Evolutionary conservation across 2,329 filamentous ascomycete genomes (phyloP).

Genomic region (Xylaria arbuscula): DNA sequence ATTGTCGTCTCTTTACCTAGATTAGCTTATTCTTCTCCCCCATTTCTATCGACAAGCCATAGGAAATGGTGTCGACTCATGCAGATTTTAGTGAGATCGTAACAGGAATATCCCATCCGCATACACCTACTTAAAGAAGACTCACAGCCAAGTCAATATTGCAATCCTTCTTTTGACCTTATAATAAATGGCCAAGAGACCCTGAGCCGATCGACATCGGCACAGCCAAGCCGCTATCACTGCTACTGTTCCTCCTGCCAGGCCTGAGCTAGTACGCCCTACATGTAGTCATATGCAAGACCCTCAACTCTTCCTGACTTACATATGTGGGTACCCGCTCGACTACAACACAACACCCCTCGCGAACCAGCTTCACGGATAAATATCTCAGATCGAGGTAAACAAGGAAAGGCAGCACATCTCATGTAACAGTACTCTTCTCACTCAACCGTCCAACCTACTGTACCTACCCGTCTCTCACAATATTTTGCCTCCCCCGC

Average conservation of each 20-base stretch:
- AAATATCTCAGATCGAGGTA: neutral
- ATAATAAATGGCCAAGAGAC: no score
- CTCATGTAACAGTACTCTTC: neutral
- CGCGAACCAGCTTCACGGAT: neutral
- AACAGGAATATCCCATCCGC: neutral
- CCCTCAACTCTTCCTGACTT: constrained; percentile 1
- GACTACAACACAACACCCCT: neutral
- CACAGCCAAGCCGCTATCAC: constrained; percentile 5
- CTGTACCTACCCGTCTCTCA: neutral
- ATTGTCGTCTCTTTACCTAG: neutral
- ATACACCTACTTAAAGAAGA: neutral
- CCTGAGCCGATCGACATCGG: neutral
- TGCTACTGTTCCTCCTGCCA: neutral
- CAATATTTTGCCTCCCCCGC: neutral
- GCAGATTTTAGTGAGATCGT: neutral
- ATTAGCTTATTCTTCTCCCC: neutral
- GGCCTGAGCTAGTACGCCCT: neutral
- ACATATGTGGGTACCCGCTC: constrained; percentile 16
- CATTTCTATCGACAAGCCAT: neutral
- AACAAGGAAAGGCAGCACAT: neutral
- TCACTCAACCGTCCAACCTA: neutral
- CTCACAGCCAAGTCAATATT: neutral
- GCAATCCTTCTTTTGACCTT: no score
- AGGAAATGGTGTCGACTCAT: neutral
- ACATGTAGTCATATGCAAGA: neutral